Evolutionary conservation across 2,329 filamentous ascomycete genomes (phyloP).

Genomic region (Triangularia verruculosa): DNA sequence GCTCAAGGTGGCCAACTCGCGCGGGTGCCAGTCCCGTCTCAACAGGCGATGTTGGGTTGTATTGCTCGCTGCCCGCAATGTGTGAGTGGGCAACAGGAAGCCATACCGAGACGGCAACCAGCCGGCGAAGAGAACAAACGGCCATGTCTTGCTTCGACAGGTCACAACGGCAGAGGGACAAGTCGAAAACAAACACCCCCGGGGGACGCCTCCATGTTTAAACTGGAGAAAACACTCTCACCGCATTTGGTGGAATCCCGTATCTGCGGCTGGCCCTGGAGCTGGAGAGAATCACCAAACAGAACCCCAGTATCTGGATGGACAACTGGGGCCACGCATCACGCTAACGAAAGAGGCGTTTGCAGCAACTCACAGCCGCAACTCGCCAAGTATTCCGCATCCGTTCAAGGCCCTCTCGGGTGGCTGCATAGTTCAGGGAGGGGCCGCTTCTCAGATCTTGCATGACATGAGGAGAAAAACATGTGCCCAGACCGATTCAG

Average conservation of each 20-base stretch:
- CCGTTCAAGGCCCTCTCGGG: background rate
- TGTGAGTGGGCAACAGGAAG: conserved; percentile 17
- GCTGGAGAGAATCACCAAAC: background rate
- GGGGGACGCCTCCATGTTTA: background rate
- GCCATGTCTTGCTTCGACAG: conserved; percentile 7
- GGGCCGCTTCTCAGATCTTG: too few relatives aligned
- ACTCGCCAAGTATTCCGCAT: background rate
- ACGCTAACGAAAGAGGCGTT: background rate
- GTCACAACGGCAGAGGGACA: background rate
- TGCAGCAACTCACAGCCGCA: background rate
- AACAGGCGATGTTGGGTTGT: background rate
- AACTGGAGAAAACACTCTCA: background rate
- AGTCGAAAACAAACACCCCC: background rate
- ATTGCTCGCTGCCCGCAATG: conserved; percentile 8
- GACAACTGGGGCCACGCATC: background rate
- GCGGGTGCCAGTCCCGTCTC: conserved; percentile 10
- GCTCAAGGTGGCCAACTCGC: background rate
- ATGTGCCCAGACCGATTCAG: too few relatives aligned
- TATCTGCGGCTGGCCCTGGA: background rate
- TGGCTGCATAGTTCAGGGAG: background rate
- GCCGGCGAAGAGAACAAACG: conserved; percentile 13
- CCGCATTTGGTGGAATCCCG: background rate
- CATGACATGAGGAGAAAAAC: too few relatives aligned
- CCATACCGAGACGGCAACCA: conserved; percentile 16
- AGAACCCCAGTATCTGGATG: background rate